These are phyloP conservation scores for Tribonema minus DNA, from an alignment of 108 stramenopile species.

Conservation along the genomic window DNA sequence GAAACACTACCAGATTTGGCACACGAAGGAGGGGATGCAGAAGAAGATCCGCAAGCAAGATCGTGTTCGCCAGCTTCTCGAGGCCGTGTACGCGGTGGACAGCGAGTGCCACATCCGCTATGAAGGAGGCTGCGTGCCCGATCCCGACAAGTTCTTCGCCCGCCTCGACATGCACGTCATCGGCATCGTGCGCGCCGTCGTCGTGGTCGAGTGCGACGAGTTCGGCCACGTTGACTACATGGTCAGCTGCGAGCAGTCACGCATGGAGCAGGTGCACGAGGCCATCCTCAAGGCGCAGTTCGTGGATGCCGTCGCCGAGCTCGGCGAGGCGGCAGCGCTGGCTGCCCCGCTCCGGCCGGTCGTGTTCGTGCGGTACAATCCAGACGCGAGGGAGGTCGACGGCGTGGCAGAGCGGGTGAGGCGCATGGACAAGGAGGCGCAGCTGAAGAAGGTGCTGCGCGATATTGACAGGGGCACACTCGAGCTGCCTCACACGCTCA, in stretches of 20 bases:
- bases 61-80: not conserved
- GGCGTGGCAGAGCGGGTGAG: not conserved
- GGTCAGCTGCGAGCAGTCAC: not conserved
- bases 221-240: not conserved
- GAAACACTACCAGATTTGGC: not conserved
- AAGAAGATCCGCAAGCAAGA: not conserved
- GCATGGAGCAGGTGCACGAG: not conserved
- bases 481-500: not conserved
- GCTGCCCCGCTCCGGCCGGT: too few relatives aligned
- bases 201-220: not conserved
- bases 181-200: not conserved
- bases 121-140: not conserved
- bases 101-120: not conserved
- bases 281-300: not conserved
- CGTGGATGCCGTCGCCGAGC: too few relatives aligned
- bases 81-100: not conserved
- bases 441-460: not conserved
- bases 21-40: not conserved
- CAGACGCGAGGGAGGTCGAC: not conserved
- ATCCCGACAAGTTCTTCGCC: not conserved
- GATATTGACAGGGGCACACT: not conserved
- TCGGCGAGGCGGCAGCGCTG: too few relatives aligned
- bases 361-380: not conserved
- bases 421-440: not conserved
- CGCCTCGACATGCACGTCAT: not conserved